phyloP scores from a whole-genome alignment of 495 filamentous ascomycete genomes.

The Glonium stellatum region DNA sequence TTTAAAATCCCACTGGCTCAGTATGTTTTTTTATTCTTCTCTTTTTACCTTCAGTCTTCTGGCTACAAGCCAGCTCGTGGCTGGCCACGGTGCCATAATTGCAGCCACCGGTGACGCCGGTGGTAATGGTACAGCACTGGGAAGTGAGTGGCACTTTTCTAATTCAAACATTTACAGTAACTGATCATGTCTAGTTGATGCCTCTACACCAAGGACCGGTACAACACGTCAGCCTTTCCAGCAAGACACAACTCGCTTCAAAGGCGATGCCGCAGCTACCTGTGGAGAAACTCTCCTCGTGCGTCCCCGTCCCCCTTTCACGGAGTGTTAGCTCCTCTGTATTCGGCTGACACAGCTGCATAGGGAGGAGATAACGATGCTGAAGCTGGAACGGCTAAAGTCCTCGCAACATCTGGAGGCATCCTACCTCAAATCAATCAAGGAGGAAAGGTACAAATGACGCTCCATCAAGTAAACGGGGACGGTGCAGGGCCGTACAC shows the following conservation, averaged over 20 bases:
- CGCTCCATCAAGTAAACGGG: slow-evolving; percentile 49
- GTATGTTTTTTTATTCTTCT: slow-evolving; percentile 23
- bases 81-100: slow-evolving; percentile 46
- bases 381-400: slow-evolving; percentile 42
- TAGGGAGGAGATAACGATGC: slow-evolving; percentile 42
- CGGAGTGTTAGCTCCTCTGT: too few relatives aligned
- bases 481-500: slow-evolving; percentile 50
- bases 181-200: slow-evolving; percentile 38
- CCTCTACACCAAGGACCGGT: slow-evolving; percentile 46
- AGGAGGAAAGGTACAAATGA: slow-evolving; percentile 46
- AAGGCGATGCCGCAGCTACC: slow-evolving; percentile 28
- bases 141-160: slow-evolving; percentile 31
- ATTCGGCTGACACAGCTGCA: too few relatives aligned
- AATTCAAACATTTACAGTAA: not conserved
- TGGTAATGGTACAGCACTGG: slow-evolving; percentile 35
- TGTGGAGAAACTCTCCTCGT: slow-evolving; percentile 31
- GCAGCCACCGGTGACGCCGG: slow-evolving; percentile 44
- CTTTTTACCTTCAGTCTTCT: slow-evolving; percentile 26
- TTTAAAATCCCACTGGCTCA: slow-evolving; percentile 17
- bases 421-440: slow-evolving; percentile 46
- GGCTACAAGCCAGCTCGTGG: slow-evolving; percentile 30
- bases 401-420: slow-evolving; percentile 36
- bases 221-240: slow-evolving; percentile 48
- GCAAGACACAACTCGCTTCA: slow-evolving; percentile 48
- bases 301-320: slow-evolving; percentile 17